A percentile compares a stretch with the other conserved stretches of the same genome.
Conservation (phyloP, 176 grass and related monocot species). For the Oryza rufipogon region DNA sequence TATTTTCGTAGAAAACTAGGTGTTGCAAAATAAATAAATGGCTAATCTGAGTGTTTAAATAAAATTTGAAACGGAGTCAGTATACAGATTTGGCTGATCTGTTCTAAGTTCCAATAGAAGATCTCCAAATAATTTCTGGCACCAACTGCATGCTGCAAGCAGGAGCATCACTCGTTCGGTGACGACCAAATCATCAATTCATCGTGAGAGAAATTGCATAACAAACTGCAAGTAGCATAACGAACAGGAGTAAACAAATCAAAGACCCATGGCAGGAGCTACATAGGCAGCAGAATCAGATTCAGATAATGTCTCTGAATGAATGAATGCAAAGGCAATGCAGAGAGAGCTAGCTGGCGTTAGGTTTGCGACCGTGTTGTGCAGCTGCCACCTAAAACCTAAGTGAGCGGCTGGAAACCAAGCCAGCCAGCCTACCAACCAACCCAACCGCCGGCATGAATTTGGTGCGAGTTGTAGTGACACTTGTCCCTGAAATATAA, state of each 20-base stretch:
- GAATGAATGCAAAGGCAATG: background rate
- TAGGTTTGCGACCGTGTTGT: background rate
- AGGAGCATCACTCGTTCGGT: background rate
- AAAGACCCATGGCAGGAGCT: background rate
- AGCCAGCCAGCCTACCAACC: background rate
- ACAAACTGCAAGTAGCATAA: background rate
- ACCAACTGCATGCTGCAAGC: background rate
- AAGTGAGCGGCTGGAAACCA: background rate
- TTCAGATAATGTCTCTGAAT: background rate
- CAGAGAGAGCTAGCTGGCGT: slow-evolving; percentile 15
- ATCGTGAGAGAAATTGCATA: background rate
- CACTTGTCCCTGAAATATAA: background rate
- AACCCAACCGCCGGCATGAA: background rate
- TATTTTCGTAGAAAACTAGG: background rate
- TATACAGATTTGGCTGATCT: background rate
- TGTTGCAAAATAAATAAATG: background rate
- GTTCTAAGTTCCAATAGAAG: background rate
- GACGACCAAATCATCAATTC: background rate
- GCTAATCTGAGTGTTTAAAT: too few species aligned
- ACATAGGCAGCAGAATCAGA: background rate
- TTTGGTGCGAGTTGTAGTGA: slow-evolving; percentile 5
- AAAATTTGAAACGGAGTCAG: too few species aligned
- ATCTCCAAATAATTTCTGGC: background rate
- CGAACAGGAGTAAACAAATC: background rate
- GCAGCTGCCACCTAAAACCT: background rate